These are phyloP conservation scores for Anthostomella pinea DNA, from an alignment of 2,329 filamentous ascomycete genomes.

Conservation along the genomic window DNA sequence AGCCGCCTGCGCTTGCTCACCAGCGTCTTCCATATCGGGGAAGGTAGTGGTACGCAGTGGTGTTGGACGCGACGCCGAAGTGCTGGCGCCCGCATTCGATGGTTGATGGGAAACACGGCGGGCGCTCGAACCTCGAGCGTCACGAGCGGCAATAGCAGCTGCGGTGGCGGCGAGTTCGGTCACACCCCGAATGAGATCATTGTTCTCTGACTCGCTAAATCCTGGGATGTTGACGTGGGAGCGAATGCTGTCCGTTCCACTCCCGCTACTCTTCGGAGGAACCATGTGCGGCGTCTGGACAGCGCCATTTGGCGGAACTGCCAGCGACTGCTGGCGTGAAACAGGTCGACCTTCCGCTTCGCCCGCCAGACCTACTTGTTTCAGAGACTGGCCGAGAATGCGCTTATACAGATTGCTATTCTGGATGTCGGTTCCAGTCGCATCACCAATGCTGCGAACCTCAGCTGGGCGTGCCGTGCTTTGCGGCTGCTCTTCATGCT, in stretches of 20 bases:
- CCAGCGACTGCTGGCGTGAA: conserved; percentile 26
- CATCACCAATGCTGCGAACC: conserved; percentile 40
- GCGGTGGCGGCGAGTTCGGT: conserved; percentile 93
- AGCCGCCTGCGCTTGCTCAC: conserved; percentile 39
- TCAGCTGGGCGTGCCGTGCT: conserved; percentile 34
- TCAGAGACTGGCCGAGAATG: conserved; percentile 85
- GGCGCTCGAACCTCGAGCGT: conserved; percentile 55
- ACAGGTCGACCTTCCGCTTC: conserved; percentile 42
- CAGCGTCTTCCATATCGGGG: conserved; percentile 46
- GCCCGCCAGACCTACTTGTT: conserved; percentile 69
- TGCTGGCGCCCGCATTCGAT: conserved; percentile 25
- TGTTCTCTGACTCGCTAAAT: conserved; percentile 79
- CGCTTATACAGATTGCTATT: conserved; percentile 90
- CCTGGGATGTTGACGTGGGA: conserved; percentile 59
- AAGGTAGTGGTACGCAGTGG: conserved; percentile 38
- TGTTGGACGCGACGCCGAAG: conserved; percentile 27
- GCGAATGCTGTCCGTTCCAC: conserved; percentile 39
- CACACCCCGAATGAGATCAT: conserved; percentile 77
- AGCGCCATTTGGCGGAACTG: conserved; percentile 40
- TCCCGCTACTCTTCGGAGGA: conserved; percentile 61
- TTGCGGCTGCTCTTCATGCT: conserved; percentile 49
- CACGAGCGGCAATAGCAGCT: conserved; percentile 79
- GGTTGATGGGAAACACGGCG: conserved; percentile 38
- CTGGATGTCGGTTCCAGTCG: conserved; percentile 66
- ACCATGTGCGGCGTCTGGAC: conserved; percentile 66